Evolutionary conservation across 495 filamentous ascomycete genomes (phyloP).

Genomic region (Podospora anserina): DNA sequence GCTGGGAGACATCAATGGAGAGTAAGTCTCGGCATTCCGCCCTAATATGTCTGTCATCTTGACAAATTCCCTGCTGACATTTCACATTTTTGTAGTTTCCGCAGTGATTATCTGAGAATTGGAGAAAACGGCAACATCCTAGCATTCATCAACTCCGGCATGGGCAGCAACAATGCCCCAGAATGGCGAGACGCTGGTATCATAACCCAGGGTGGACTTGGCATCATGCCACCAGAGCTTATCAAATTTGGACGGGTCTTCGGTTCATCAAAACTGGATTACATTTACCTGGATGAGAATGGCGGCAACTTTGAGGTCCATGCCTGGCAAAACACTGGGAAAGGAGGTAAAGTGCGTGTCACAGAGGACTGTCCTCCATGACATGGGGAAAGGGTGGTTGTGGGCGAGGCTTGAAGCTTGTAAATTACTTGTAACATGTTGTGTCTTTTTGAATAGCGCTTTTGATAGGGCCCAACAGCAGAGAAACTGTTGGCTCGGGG

Average conservation of each 20-base stretch:
- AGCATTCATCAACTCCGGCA: constrained; percentile 13
- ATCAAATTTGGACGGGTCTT: constrained; percentile 1
- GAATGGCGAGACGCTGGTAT: neutral
- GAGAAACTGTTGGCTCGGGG: no score
- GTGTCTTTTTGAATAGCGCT: no score
- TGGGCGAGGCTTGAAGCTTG: no score
- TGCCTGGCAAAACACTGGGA: neutral
- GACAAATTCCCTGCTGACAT: neutral
- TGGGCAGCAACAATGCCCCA: neutral
- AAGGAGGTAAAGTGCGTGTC: neutral
- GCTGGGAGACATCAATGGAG: neutral
- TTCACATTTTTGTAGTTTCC: constrained; percentile 2
- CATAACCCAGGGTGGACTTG: neutral
- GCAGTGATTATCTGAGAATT: constrained; percentile 11
- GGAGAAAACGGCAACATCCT: constrained; percentile 7
- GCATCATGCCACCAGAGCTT: neutral
- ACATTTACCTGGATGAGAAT: neutral
- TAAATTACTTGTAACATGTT: no score
- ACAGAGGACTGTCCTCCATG: neutral
- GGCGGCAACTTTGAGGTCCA: neutral
- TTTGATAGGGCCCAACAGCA: no score
- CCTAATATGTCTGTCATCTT: no score
- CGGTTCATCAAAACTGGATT: neutral
- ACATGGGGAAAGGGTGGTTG: neutral
- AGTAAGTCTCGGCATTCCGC: neutral